Evolutionary conservation across 2,329 filamentous ascomycete genomes (phyloP).

Genomic region (Neobulgaria alba): DNA sequence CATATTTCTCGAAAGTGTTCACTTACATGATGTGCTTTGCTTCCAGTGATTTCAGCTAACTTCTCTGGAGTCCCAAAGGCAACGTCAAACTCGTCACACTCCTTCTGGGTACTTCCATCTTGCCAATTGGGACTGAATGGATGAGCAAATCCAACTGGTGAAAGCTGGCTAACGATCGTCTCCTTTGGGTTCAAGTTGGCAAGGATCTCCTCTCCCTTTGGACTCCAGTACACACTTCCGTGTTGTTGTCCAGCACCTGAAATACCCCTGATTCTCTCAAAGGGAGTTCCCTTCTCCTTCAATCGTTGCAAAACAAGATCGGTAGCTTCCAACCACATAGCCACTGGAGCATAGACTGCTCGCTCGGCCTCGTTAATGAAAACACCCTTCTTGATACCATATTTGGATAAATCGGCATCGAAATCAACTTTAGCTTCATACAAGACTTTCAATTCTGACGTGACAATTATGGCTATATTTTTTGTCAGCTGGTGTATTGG

Average conservation of each 20-base stretch:
- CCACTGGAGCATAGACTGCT: constrained; percentile 88
- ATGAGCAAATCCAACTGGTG: constrained; percentile 62
- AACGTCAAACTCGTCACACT: constrained; percentile 83
- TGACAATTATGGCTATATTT: constrained; percentile 69
- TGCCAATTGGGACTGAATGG: constrained; percentile 95
- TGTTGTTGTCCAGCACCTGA: constrained; percentile 96
- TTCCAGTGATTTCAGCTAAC: constrained; percentile 76
- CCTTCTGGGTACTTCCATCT: constrained; percentile 85
- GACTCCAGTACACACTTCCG: constrained; percentile 90
- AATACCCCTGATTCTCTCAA: constrained; percentile 68
- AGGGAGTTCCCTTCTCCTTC: constrained; percentile 59
- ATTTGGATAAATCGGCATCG: constrained; percentile 70
- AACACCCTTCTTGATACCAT: constrained; percentile 83
- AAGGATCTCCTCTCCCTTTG: constrained; percentile 58
- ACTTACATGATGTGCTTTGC: constrained; percentile 85
- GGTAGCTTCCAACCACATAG: constrained; percentile 88
- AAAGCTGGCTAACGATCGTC: constrained; percentile 64
- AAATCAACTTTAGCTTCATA: constrained; percentile 92
- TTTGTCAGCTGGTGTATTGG: not conserved
- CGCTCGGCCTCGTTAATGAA: constrained; percentile 70
- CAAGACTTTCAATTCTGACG: constrained; percentile 70
- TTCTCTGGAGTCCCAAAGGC: constrained; percentile 56
- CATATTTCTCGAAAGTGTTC: not conserved
- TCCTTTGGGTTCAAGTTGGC: constrained; percentile 48
- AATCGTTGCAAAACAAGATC: constrained; percentile 75